Evolutionary conservation across 192 early-diverging fungal genomes (phyloP), one percentile per base, ranked within the genome.

Genomic region (Coemansia sp.): DNA sequence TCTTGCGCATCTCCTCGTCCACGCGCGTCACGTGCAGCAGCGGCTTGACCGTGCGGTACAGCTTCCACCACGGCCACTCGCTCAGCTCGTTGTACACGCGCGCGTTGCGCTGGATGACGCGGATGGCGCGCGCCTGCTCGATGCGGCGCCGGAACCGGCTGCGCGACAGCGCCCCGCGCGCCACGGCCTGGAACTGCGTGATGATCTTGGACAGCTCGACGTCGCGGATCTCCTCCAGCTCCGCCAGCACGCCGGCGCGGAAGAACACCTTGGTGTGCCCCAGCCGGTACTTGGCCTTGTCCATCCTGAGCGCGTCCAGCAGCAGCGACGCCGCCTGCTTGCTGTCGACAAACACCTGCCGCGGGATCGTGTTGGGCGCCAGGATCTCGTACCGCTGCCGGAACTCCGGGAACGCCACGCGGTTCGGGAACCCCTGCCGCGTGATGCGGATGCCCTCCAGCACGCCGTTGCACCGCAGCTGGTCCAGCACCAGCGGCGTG

Each of bases 191-290:
- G 62, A 96, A 89, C 40, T 89, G 80, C 8, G 89, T 87, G 38
- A 99, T 92, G 66, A 96, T 91, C 53, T 90, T 89, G 66, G 90
- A 85, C 43, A 99, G 85, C 76, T 92, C 89, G 22, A 88, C 78
- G 73, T 99, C 97, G 43, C 96, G 88, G 2, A 86, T 87, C 74
- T 99, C 94, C 81, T 99, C 97, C 5, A 99, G 87, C 74, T 98
- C 93, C 4, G 96, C 95, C 24, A 97, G 85, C 53, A 98, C 95
- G 13, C 95, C 95, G 24, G 96, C 91, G 1, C 92, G 86, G 92
- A 99, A 99, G 77, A 99, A 99, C 24, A 99, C 93, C 79, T 99
- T 98, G 62, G 89, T 96, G 38, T 87, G 89, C 43, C 97, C 97
- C 62, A 99, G 87, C 5, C 94, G 88, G 73, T 92, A 99, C 77